Base-by-base conservation (phyloP, 768 basidiomycete species). In the Neoboletus subvelutipes region DNA sequence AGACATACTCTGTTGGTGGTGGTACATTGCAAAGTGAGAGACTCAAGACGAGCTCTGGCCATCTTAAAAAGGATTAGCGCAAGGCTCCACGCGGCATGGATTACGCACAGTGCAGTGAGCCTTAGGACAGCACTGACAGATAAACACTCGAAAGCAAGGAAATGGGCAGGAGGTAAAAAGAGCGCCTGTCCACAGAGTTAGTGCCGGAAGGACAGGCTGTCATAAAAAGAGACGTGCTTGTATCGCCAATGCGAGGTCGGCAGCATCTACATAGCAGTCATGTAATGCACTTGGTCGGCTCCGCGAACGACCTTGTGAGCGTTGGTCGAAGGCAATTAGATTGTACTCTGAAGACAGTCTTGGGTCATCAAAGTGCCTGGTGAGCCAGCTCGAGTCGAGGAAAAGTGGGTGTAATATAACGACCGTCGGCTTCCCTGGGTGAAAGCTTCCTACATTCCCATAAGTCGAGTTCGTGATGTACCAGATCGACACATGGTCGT, bases 241-340 rank as follows among this genome's bases (percentile, higher is more conserved):
- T 61, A 81, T 80, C 50, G 82, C 84, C 17, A 81, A 77, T 4
- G 87, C 90, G 37, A 92, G 64, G 74, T 92, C 90, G 36, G 88
- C 90, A 2, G 89, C 87, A 41, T 88, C 83, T 8, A 90, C 88
- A 83, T 88, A 92, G 56, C 78, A 81, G 71, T 92, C 90, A 64
- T 86, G 84, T 45, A 76, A 73, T 9, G 79, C 81, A 48, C 73
- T 83, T 4, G 79, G 80, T 52, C 82, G 77, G 58, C 75, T 79
- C 3, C 70, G 68, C 4, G 86, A 87, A 68, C 75, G 78, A 15
- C 90, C 90, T 28, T 77, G 77, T 11, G 80, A 77, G 12, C 90
- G 83, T 64, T 83, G 81, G 68, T 92, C 90, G 67, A 91, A 87
- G 7, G 87, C 86, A 59, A 92, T 84, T 31, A 92, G 68, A 66